Percentiles rank a stretch among this genome's conserved stretches.
Conservation (phyloP, 1,284 basidiomycete genomes). For the Trichosporon faecale region DNA sequence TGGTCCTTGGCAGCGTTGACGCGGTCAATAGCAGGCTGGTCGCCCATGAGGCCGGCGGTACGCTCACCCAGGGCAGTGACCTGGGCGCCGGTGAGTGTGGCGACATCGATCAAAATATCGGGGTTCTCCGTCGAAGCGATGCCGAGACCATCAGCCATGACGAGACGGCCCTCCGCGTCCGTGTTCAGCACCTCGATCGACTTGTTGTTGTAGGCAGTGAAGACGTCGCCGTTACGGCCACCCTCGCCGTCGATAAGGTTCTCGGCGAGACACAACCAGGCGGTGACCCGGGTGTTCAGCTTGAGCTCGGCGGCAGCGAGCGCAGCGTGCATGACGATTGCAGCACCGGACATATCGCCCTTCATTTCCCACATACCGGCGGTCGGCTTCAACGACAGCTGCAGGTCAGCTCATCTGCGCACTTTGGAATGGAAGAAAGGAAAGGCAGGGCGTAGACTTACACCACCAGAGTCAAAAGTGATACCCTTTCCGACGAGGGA, state of each 20-base stretch:
- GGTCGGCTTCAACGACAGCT: constrained; percentile 6
- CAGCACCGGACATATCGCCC: constrained; percentile 20
- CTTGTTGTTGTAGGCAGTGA: constrained; percentile 11
- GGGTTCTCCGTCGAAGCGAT: constrained; percentile 12
- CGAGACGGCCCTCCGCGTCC: constrained; percentile 22
- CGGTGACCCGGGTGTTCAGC: constrained; percentile 15
- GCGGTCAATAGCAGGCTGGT: neutral
- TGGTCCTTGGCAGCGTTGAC: neutral
- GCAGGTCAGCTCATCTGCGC: neutral
- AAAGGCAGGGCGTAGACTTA: neutral
- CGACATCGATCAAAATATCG: constrained; percentile 13
- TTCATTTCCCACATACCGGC: constrained; percentile 17
- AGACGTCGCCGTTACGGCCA: constrained; percentile 14
- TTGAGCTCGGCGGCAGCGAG: constrained; percentile 21
- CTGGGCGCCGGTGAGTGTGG: constrained; percentile 2
- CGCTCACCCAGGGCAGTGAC: constrained; percentile 8
- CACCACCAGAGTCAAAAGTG: constrained; percentile 20
- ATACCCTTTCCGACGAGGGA: constrained; percentile 21
- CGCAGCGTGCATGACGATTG: constrained; percentile 14
- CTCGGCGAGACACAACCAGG: constrained; percentile 20
- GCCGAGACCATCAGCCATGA: constrained; percentile 20
- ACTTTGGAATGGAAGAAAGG: neutral
- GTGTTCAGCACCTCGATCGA: constrained; percentile 20
- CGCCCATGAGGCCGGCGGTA: constrained; percentile 12
- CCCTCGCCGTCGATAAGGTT: constrained; percentile 17